phyloP scores from a whole-genome alignment of 2,329 filamentous ascomycete genomes.

The Ophioceras dolichostomum region DNA sequence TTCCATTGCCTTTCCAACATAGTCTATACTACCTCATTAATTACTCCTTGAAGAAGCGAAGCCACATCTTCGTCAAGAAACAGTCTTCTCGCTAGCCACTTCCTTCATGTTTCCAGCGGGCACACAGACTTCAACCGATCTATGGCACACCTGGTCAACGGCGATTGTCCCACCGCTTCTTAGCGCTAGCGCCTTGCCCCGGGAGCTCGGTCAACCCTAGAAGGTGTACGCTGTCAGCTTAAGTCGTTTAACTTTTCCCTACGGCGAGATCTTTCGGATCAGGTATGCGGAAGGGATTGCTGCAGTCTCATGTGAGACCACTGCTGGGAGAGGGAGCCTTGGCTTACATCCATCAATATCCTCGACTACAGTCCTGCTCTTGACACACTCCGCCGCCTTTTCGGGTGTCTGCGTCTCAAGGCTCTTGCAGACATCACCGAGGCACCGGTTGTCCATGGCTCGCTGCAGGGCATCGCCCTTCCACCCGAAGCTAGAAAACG shows the following conservation, averaged over 20 bases:
- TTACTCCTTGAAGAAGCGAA: too few species aligned
- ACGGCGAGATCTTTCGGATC: not conserved
- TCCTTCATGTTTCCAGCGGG: too few species aligned
- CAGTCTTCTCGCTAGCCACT: too few species aligned
- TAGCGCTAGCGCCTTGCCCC: too few species aligned
- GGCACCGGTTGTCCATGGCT: slow-evolving; percentile 2
- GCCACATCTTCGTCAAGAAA: too few species aligned
- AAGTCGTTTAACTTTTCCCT: not conserved
- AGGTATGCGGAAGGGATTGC: not conserved
- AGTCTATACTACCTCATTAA: too few species aligned
- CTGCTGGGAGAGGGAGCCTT: not conserved
- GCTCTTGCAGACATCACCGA: slow-evolving; percentile 3
- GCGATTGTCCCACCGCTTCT: too few species aligned
- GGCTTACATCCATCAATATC: slow-evolving; percentile 2
- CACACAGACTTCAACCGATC: too few species aligned
- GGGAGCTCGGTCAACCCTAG: slow-evolving; percentile 2
- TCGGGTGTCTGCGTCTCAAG: slow-evolving; percentile 3
- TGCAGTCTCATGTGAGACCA: too few species aligned
- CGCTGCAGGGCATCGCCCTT: slow-evolving; percentile 3
- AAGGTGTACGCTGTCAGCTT: not conserved
- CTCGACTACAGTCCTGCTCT: not conserved
- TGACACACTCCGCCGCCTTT: slow-evolving; percentile 3
- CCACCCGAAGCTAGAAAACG: slow-evolving; percentile 3
- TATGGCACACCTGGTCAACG: too few species aligned
- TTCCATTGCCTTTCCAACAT: too few species aligned